phyloP scores from a whole-genome alignment of 2,329 filamentous ascomycete species.

The Monosporascus sp. region DNA sequence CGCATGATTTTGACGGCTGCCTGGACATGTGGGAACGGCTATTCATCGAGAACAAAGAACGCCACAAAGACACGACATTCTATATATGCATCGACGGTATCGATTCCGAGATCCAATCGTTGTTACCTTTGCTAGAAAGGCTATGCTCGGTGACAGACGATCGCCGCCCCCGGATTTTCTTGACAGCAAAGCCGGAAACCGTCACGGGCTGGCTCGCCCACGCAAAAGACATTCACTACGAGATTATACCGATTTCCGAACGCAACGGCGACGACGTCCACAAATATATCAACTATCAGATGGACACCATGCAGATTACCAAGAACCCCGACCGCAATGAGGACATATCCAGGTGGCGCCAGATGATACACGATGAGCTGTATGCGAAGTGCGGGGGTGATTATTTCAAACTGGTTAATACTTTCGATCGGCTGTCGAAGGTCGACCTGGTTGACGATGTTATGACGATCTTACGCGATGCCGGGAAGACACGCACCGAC shows the following conservation, averaged over 20 bases:
- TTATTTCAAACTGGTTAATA: conserved; percentile 26
- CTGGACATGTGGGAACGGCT: conserved; percentile 27
- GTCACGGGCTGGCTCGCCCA: conserved; percentile 12
- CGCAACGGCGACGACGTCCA: conserved; percentile 24
- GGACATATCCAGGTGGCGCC: conserved; percentile 26
- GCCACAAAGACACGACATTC: conserved; percentile 25
- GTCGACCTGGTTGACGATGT: conserved; percentile 32
- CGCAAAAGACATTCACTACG: conserved; percentile 8
- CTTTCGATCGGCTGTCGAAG: conserved; percentile 26
- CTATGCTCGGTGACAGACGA: conserved; percentile 13
- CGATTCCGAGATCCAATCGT: conserved; percentile 12
- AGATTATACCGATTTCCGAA: conserved; percentile 19
- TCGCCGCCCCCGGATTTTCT: conserved; percentile 21
- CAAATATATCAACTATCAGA: conserved; percentile 24
- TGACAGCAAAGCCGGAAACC: conserved; percentile 19
- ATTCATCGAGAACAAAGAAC: conserved; percentile 27
- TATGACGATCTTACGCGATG: conserved; percentile 22
- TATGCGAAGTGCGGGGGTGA: conserved; percentile 24
- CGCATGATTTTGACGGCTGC: conserved; percentile 19
- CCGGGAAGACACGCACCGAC: conserved; percentile 24
- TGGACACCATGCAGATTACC: conserved; percentile 27
- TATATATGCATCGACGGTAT: conserved; percentile 29
- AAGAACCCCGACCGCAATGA: conserved; percentile 16
- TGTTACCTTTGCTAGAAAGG: conserved; percentile 19
- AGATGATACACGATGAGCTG: conserved; percentile 23